phyloP scores from a whole-genome alignment of 352 stramenopile species.

The Pythium folliculosum region DNA sequence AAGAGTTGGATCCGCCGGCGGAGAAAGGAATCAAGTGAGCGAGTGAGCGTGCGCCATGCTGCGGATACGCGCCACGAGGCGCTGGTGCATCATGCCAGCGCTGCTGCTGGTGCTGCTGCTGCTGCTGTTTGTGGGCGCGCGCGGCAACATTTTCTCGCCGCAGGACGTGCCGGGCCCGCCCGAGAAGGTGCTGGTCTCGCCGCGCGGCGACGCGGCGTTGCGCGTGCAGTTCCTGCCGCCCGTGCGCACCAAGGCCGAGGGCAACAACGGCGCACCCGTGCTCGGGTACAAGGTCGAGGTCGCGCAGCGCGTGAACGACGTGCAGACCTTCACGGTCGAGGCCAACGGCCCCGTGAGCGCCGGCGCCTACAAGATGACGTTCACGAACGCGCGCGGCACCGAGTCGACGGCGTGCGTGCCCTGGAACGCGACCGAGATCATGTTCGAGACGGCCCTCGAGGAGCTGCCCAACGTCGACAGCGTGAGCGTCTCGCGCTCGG shows the following conservation, averaged over 20 bases:
- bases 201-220: conserved; percentile 49
- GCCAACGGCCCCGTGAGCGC: conserved; percentile 52
- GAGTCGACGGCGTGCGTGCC: conserved; percentile 53
- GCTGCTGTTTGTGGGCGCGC: conserved; percentile 14
- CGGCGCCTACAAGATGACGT: conserved; percentile 61
- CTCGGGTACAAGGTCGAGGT: conserved; percentile 82
- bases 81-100: not conserved
- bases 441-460: conserved; percentile 72
- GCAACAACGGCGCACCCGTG: conserved; percentile 68
- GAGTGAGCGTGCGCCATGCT: conserved; percentile 1
- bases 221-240: conserved; percentile 67
- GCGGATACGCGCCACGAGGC: not conserved
- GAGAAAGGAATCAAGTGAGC: no score
- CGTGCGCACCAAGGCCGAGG: conserved; percentile 56
- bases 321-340: conserved; percentile 70
- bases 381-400: conserved; percentile 40
- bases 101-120: conserved; percentile 12
- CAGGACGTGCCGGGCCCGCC: conserved; percentile 68
- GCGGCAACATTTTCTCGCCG: conserved; percentile 51
- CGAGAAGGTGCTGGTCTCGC: conserved; percentile 56
- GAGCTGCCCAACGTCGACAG: conserved; percentile 66
- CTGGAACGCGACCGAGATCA: conserved; percentile 69
- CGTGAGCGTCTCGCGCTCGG: conserved; percentile 58
- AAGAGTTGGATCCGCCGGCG: no score
- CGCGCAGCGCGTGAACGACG: conserved; percentile 62